phyloP scores from a whole-genome alignment of 352 stramenopile genomes.

The Blastocystis hominis region DNA sequence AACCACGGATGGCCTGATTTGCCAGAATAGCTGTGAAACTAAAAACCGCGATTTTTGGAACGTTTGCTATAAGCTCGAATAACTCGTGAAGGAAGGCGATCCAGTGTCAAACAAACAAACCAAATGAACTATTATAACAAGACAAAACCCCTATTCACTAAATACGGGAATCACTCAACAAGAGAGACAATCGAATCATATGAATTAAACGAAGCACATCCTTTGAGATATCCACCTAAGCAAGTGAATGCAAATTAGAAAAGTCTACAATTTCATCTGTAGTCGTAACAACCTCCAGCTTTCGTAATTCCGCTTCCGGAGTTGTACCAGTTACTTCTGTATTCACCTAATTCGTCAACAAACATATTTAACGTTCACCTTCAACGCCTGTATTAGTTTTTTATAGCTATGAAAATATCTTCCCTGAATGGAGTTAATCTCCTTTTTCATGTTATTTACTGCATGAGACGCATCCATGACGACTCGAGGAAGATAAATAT shows the following conservation, averaged over 20 bases:
- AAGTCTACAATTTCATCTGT: conserved; percentile 1
- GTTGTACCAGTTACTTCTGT: background rate
- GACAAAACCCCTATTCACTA: background rate
- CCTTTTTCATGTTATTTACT: background rate
- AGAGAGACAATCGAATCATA: background rate
- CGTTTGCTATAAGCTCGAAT: background rate
- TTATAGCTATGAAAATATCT: background rate
- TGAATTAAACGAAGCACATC: background rate
- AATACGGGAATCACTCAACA: background rate
- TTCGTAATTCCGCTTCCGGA: background rate
- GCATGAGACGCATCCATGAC: conserved; percentile 1
- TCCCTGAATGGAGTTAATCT: conserved; percentile 12
- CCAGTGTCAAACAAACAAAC: background rate
- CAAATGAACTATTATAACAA: background rate
- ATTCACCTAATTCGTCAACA: background rate
- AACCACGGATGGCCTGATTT: background rate
- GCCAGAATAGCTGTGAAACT: background rate
- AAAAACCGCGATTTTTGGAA: background rate
- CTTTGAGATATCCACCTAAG: conserved; percentile 2
- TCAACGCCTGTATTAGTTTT: background rate
- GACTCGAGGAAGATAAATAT: background rate
- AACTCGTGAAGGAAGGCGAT: background rate
- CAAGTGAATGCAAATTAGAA: background rate
- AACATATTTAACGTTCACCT: background rate
- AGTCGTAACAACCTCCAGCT: background rate